These are phyloP conservation scores for Aspergillus bertholletiae DNA, from an alignment of 495 filamentous ascomycete genomes.

Conservation along the genomic window DNA sequence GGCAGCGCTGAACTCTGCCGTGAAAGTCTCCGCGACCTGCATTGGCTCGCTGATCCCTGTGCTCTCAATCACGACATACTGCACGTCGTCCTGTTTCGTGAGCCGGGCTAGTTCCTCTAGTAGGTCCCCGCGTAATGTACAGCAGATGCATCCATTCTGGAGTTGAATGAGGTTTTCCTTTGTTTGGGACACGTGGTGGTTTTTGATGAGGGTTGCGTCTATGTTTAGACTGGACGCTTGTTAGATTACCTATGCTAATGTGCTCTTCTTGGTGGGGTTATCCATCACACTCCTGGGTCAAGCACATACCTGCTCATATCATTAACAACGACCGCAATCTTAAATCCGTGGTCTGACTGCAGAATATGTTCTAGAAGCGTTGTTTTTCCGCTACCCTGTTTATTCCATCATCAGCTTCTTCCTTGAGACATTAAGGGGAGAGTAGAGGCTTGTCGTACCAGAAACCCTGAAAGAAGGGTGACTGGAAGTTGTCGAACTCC, in stretches of 20 bases:
- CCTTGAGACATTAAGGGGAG: background rate
- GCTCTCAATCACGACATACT: slow-evolving; percentile 60
- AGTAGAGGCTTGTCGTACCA: slow-evolving; percentile 23
- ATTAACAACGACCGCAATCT: slow-evolving; percentile 57
- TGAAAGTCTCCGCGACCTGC: slow-evolving; percentile 62
- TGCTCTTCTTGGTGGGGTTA: background rate
- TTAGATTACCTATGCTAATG: no score
- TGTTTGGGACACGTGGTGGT: slow-evolving; percentile 49
- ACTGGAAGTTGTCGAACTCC: slow-evolving; percentile 31
- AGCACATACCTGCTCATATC: slow-evolving; percentile 48
- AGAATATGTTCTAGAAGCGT: slow-evolving; percentile 56
- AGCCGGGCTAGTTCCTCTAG: slow-evolving; percentile 51
- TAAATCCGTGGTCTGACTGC: slow-evolving; percentile 49
- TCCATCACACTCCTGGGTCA: background rate
- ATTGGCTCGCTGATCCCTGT: slow-evolving; percentile 60
- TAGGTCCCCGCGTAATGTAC: slow-evolving; percentile 56
- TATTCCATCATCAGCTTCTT: background rate
- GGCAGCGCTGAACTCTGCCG: slow-evolving; percentile 42
- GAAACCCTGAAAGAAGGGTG: slow-evolving; percentile 45
- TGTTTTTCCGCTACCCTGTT: slow-evolving; percentile 53
- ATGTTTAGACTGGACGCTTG: slow-evolving; percentile 44
- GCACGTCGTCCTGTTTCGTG: slow-evolving; percentile 43
- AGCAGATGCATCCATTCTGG: slow-evolving; percentile 63
- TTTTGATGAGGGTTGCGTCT: slow-evolving; percentile 50
- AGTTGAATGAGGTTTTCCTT: slow-evolving; percentile 56